phyloP scores from a whole-genome alignment of 352 stramenopile genomes.

The Pilasporangium apinafurcum region DNA sequence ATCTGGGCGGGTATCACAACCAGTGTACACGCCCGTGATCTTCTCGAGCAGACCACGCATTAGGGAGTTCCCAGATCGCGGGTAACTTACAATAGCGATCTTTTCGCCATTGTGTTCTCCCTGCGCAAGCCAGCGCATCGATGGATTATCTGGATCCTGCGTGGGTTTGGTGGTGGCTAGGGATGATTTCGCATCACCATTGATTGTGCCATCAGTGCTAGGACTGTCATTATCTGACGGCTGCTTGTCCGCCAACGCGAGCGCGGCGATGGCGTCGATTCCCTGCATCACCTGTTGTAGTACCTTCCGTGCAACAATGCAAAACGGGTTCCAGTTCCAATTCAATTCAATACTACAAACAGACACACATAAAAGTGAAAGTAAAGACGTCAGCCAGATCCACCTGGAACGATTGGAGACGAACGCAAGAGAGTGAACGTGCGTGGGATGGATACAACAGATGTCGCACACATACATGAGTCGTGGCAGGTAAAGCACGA shows the following conservation, averaged over 20 bases:
- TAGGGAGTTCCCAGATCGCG: conserved; percentile 96
- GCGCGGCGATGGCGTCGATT: conserved; percentile 11
- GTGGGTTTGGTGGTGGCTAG: background rate
- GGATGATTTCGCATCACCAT: background rate
- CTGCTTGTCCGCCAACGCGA: conserved; percentile 2
- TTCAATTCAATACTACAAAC: conserved; percentile 42
- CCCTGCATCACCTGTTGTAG: conserved; percentile 16
- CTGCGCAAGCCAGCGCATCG: conserved; percentile 62
- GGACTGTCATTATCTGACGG: conserved; percentile 1
- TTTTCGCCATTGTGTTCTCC: conserved; percentile 62
- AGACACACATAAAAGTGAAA: background rate
- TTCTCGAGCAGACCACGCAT: conserved; percentile 94
- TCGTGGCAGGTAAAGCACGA: conserved; percentile 62
- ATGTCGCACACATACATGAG: conserved; percentile 60
- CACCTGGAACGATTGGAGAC: conserved; percentile 6
- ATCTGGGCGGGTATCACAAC: conserved; percentile 95
- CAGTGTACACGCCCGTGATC: conserved; percentile 93
- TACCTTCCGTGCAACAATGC: conserved; percentile 34
- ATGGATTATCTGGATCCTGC: background rate
- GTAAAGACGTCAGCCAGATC: conserved; percentile 1
- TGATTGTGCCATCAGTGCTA: background rate
- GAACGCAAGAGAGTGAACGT: conserved; percentile 9
- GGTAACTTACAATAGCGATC: conserved; percentile 94
- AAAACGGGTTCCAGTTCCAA: conserved; percentile 60
- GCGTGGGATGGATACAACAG: conserved; percentile 36